A percentile compares a stretch with the other conserved stretches of the same genome.
Evolutionary conservation across 495 filamentous ascomycete genomes (phyloP).

Genomic region (Penicillium lividum): DNA sequence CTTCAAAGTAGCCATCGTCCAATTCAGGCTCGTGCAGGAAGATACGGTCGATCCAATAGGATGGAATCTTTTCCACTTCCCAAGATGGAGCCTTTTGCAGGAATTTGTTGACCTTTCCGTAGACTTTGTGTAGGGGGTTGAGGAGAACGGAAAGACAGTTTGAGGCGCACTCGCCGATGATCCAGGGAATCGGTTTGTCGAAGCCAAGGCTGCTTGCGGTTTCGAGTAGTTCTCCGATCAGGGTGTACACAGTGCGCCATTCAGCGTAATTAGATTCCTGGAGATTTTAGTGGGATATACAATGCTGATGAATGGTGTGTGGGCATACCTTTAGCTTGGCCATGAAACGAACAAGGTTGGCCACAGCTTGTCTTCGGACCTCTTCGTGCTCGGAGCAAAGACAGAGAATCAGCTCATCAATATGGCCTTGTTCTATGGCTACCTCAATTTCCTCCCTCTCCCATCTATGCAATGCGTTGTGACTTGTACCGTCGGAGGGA

Average conservation of each 20-base stretch:
- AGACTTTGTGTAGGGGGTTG: slow-evolving; percentile 80
- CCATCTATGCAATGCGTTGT: slow-evolving; percentile 60
- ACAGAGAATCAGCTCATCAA: slow-evolving; percentile 67
- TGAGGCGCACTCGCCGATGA: slow-evolving; percentile 72
- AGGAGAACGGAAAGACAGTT: slow-evolving; percentile 65
- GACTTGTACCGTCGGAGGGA: slow-evolving; percentile 42
- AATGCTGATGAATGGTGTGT: background rate
- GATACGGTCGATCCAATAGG: slow-evolving; percentile 70
- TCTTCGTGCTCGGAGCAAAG: slow-evolving; percentile 71
- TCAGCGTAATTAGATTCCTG: slow-evolving; percentile 70
- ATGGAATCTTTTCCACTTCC: slow-evolving; percentile 71
- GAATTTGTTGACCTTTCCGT: slow-evolving; percentile 83
- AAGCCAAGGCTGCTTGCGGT: slow-evolving; percentile 60
- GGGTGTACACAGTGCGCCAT: slow-evolving; percentile 70
- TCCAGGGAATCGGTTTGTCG: slow-evolving; percentile 64
- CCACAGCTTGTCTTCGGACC: slow-evolving; percentile 75
- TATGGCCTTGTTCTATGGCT: slow-evolving; percentile 70
- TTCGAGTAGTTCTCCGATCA: slow-evolving; percentile 77
- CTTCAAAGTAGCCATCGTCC: slow-evolving; percentile 72
- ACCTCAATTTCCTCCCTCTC: slow-evolving; percentile 69
- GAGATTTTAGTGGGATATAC: background rate
- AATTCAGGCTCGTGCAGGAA: slow-evolving; percentile 67
- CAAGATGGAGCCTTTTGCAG: slow-evolving; percentile 74
- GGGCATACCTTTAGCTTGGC: slow-evolving; percentile 57
- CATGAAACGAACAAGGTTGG: slow-evolving; percentile 64